phyloP scores from a whole-genome alignment of 2,329 filamentous ascomycete species.

The Aspergillus quadrilineatus region DNA sequence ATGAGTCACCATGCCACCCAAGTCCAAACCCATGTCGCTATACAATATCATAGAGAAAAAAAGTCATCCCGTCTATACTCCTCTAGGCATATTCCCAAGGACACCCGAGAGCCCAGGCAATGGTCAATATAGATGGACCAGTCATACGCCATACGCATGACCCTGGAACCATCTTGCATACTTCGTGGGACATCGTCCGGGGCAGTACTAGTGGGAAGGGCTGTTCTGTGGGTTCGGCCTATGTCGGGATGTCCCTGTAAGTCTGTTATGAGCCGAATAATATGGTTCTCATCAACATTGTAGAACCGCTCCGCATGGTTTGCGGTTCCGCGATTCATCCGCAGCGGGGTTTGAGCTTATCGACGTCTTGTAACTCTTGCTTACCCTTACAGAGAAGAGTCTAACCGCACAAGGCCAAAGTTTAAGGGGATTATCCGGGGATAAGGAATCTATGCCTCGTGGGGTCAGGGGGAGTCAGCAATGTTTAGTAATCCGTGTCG shows the following conservation, averaged over 20 bases:
- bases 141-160: too few species aligned
- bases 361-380: background rate
- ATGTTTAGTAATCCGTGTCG: background rate
- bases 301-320: background rate
- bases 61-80: background rate
- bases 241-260: background rate
- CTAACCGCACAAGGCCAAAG: background rate
- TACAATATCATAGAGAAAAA: background rate
- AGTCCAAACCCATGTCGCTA: background rate
- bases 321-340: background rate
- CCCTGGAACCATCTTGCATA: background rate
- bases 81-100: too few species aligned
- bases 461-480: background rate
- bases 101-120: too few species aligned
- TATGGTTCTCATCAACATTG: background rate
- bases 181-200: background rate
- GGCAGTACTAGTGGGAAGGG: too few species aligned
- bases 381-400: background rate
- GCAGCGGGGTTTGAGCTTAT: background rate
- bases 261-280: too few species aligned
- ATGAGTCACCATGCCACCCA: background rate
- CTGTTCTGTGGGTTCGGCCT: background rate
- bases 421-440: background rate
- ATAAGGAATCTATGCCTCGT: background rate
- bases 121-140: too few species aligned